These are phyloP conservation scores for Carpinus viminea DNA, from an alignment of 306 rosid genomes.

Conservation along the genomic window DNA sequence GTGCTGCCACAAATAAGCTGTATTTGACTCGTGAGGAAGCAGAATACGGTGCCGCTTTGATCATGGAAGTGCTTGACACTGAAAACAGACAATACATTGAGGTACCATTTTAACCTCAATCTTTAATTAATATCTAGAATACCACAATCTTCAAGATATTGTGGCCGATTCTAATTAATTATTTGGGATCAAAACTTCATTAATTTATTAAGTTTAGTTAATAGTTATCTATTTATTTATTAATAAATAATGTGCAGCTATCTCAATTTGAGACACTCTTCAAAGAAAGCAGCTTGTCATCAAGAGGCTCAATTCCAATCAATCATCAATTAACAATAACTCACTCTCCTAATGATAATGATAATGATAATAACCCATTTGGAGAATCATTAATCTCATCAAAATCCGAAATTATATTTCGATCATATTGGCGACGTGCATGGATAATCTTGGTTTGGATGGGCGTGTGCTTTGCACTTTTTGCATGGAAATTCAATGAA, in stretches of 20 bases:
- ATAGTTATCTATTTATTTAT: no score
- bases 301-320: conserved; percentile 38
- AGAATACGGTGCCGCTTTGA: conserved; percentile 62
- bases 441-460: conserved; percentile 76
- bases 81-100: conserved; percentile 68
- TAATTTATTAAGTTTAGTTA: no score
- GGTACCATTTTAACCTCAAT: conserved; percentile 37
- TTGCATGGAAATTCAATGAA: conserved; percentile 77
- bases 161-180: no score
- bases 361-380: conserved; percentile 13
- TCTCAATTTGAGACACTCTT: conserved; percentile 56
- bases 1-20: conserved; percentile 70
- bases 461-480: conserved; percentile 45
- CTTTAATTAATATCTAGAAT: neutral
- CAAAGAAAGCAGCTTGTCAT: conserved; percentile 20
- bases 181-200: no score
- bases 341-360: neutral
- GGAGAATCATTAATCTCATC: conserved; percentile 43
- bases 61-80: conserved; percentile 67
- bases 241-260: conserved; percentile 28
- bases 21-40: conserved; percentile 76
- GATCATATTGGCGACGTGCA: conserved; percentile 68
- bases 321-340: conserved; percentile 25
- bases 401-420: conserved; percentile 55
- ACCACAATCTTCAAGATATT: no score